phyloP scores from a whole-genome alignment of 2,329 filamentous ascomycete genomes.

The Ascochyta koolunga region DNA sequence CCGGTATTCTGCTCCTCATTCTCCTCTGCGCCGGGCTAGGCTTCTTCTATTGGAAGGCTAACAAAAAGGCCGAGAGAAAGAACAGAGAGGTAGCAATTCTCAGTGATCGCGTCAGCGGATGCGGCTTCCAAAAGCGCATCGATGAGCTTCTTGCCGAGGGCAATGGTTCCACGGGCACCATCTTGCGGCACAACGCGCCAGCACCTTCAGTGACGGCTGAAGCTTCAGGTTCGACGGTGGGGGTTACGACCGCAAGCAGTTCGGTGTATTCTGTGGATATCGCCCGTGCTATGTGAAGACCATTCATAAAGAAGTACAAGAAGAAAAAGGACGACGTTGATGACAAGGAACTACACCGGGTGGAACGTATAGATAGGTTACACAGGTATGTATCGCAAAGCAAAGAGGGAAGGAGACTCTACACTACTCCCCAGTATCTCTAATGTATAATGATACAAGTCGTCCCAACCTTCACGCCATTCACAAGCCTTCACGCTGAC shows the following conservation, averaged over 20 bases:
- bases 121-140: slow-evolving; percentile 16
- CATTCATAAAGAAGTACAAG: too few species aligned
- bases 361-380: too few species aligned
- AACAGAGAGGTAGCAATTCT: slow-evolving; percentile 13
- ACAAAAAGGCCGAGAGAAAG: slow-evolving; percentile 11
- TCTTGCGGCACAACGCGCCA: background rate
- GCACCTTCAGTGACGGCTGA: background rate
- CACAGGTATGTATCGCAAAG: too few species aligned
- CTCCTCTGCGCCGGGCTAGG: slow-evolving; percentile 2
- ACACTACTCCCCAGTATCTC: too few species aligned
- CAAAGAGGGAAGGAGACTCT: too few species aligned
- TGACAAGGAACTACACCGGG: too few species aligned
- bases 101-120: slow-evolving; percentile 7
- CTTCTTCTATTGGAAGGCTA: slow-evolving; percentile 11
- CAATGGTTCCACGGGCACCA: background rate
- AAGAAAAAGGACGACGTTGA: too few species aligned
- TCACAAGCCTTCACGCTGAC: too few species aligned
- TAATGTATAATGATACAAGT: too few species aligned
- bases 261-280: slow-evolving; percentile 1
- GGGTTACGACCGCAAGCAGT: background rate
- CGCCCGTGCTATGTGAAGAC: background rate
- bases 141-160: slow-evolving; percentile 2
- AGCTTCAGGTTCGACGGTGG: background rate
- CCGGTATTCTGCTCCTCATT: background rate
- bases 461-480: too few species aligned